Conservation (phyloP, 495 filamentous ascomycete species). For the Penicillium paradoxum region DNA sequence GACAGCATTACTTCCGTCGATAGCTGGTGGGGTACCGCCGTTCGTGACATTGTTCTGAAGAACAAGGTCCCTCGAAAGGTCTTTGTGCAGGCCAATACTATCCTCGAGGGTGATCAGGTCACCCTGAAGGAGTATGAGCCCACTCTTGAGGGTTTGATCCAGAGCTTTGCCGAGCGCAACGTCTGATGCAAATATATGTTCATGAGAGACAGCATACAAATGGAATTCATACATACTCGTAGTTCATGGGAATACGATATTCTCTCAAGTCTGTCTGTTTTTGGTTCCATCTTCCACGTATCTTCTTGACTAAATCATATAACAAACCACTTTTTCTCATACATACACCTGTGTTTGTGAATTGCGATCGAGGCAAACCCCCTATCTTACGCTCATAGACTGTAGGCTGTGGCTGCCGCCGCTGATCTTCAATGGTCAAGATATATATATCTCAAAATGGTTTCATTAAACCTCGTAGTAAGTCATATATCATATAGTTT, state of each 20-base stretch:
- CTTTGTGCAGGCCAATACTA: conserved; percentile 92
- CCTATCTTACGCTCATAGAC: too few species aligned
- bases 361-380: too few species aligned
- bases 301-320: too few species aligned
- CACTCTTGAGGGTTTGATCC: conserved; percentile 76
- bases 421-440: too few species aligned
- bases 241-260: background rate
- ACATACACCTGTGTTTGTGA: too few species aligned
- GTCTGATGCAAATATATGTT: conserved; percentile 31
- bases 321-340: too few species aligned
- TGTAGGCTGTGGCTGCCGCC: too few species aligned
- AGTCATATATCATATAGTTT: too few species aligned
- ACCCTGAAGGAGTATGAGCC: conserved; percentile 86
- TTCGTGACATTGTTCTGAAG: conserved; percentile 71
- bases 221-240: background rate
- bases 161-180: conserved; percentile 81
- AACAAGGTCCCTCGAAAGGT: conserved; percentile 92
- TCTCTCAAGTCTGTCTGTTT: too few species aligned
- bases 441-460: too few species aligned
- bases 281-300: too few species aligned
- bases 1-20: conserved; percentile 75
- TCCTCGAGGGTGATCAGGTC: conserved; percentile 68
- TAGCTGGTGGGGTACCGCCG: conserved; percentile 71
- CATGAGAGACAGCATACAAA: conserved; percentile 8
- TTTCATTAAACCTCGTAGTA: too few species aligned